phyloP scores from a whole-genome alignment of 768 basidiomycete species.

The Hericium erinaceus region DNA sequence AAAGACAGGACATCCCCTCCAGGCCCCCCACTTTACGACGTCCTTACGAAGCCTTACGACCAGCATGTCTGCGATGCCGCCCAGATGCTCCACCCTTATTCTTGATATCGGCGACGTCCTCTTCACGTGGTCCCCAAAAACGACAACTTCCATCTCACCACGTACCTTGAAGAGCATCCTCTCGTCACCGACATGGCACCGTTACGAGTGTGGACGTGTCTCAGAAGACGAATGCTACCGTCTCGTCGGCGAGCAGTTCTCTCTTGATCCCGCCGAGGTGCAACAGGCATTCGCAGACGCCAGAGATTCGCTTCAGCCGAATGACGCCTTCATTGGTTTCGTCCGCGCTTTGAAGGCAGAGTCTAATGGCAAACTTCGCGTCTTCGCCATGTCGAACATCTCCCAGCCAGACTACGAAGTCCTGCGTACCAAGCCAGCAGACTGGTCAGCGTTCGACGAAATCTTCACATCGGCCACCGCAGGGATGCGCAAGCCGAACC shows the following conservation, averaged over 20 bases:
- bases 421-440: conserved; percentile 34
- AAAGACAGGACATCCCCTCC: too few relatives aligned
- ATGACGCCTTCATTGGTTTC: conserved; percentile 35
- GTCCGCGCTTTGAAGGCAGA: conserved; percentile 37
- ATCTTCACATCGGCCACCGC: conserved; percentile 44
- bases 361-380: conserved; percentile 24
- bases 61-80: conserved; percentile 4
- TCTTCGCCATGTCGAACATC: conserved; percentile 56
- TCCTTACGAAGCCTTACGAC: background rate
- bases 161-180: conserved; percentile 33
- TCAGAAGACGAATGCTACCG: conserved; percentile 36
- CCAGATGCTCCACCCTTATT: conserved; percentile 26
- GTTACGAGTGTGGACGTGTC: conserved; percentile 39
- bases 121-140: conserved; percentile 41
- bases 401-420: conserved; percentile 41
- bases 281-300: conserved; percentile 37
- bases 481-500: conserved; percentile 48
- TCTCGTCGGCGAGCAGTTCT: conserved; percentile 30
- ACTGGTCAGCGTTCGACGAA: conserved; percentile 40
- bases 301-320: conserved; percentile 35
- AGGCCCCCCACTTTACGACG: too few relatives aligned
- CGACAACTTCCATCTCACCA: conserved; percentile 33
- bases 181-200: conserved; percentile 38
- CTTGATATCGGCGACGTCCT: conserved; percentile 50
- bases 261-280: conserved; percentile 30